Evolutionary conservation across 345 rosid species (phyloP).

Genomic region (Brassica incana): DNA sequence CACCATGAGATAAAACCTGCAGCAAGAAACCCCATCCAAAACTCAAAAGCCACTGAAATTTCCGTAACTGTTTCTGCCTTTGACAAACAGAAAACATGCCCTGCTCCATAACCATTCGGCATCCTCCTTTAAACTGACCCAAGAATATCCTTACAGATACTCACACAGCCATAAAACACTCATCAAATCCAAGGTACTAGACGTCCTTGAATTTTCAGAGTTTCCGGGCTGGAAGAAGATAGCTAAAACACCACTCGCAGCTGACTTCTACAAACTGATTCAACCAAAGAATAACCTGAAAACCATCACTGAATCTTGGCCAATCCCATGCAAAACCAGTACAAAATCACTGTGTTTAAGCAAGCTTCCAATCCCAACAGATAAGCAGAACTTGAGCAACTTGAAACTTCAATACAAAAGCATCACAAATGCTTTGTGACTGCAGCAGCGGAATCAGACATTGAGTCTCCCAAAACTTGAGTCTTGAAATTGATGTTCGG

Average conservation of each 20-base stretch:
- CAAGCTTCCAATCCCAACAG: neutral
- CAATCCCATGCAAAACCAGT: neutral
- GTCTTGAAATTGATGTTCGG: neutral
- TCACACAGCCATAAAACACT: neutral
- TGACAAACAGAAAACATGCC: neutral
- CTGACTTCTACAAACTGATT: neutral
- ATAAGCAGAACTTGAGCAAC: neutral
- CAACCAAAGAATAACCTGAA: neutral
- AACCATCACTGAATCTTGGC: neutral
- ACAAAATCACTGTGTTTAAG: neutral
- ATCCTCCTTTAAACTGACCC: neutral
- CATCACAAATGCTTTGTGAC: neutral
- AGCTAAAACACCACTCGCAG: neutral
- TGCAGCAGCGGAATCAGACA: neutral
- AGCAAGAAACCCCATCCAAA: neutral
- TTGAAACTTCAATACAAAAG: neutral
- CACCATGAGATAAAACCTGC: neutral
- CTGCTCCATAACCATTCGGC: neutral
- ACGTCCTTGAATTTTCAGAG: neutral
- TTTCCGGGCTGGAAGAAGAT: neutral
- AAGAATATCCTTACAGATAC: neutral
- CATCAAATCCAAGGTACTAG: neutral
- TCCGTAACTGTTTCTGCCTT: neutral
- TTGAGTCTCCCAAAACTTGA: neutral
- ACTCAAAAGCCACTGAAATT: slow-evolving; percentile 2